These are phyloP conservation scores for Hexamita inflata DNA, from an alignment of 208 protist genomes.

Conservation along the genomic window DNA sequence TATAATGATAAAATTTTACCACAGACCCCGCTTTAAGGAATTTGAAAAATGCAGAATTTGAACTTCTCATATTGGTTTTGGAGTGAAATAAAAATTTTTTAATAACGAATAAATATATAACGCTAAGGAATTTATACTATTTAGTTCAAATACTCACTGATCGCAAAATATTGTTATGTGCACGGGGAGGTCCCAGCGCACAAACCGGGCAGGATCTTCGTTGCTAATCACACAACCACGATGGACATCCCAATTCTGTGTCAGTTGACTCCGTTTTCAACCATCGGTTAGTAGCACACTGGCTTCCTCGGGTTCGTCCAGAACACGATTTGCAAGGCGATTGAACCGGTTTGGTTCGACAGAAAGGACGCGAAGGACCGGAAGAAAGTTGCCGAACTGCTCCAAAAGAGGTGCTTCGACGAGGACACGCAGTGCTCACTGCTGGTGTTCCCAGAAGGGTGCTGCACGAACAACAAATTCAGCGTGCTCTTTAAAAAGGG, in stretches of 20 bases:
- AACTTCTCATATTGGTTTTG: no score
- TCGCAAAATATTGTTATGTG: no score
- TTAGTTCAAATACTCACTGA: no score
- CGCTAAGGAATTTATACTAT: no score
- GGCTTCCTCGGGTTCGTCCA: constrained; percentile 45
- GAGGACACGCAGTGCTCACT: constrained; percentile 22
- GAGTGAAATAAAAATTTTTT: no score
- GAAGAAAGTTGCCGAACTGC: not conserved
- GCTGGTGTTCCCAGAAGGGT: constrained; percentile 44
- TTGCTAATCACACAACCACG: constrained; percentile 40
- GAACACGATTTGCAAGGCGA: constrained; percentile 16
- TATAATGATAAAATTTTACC: no score
- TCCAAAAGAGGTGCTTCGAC: constrained; percentile 26
- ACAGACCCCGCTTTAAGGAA: no score
- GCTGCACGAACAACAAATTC: constrained; percentile 48
- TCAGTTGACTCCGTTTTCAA: not conserved
- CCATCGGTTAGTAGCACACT: constrained; percentile 39
- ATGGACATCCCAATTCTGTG: constrained; percentile 38
- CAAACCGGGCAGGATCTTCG: constrained; percentile 37
- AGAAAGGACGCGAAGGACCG: constrained; percentile 35
- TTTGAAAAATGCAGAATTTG: no score
- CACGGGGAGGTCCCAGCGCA: constrained; percentile 35
- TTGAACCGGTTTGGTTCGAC: constrained; percentile 45
- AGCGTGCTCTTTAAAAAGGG: constrained; percentile 47
- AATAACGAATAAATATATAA: no score